Base-by-base conservation (phyloP, 2,329 filamentous ascomycete species). In the Aaosphaeria arxii region DNA sequence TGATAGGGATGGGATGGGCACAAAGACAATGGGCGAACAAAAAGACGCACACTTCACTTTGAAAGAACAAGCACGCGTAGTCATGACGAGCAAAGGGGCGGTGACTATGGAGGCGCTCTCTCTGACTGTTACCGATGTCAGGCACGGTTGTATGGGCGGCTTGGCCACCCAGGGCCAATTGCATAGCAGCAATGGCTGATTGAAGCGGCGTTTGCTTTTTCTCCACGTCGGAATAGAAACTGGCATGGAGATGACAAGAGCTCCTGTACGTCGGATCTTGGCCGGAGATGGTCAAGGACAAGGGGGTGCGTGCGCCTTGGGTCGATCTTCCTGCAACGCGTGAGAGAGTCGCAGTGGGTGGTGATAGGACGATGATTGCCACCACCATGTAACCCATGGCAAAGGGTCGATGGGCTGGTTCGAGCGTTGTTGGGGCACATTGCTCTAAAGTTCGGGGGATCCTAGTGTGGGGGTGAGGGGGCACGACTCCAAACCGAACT, bases 401-500 rank as follows among this genome's bases (percentile, higher is more conserved):
- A 55, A 61, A 62, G 55, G 59, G 62, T 62, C 58, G 56, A 59
- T 57, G 57, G 58, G 57, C 59, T 66, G 55, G 48, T 50, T 56
- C 41, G 53, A 61, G 63, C 43, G 43, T 30, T 57, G 61, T 64
- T 66, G 61, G 55, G 61, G 63, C 57, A 52, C 46, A 59, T 53
- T 52, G 58, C 59, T 67, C 53, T 24, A 24, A 24, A 24, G 17
- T 24, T 24, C 59, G 59, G 54, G 57, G 28, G 52, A 43, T 54
- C 48, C 44, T 66, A 67, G 67, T 65, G 67, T 69, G 66, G 67
- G 66, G 67, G 67, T 68, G 65, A 63, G 61, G 64, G 35, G 40
- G 40, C 17, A 33, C 5, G 40, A 24, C 17, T 24, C 17, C 17
- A 24, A 24, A 24, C 17, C 17, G 17, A 24, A 24, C 17, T 24